Evolutionary conservation across 305 asterid genomes (phyloP).

Genomic region (Solanum chacoense): DNA sequence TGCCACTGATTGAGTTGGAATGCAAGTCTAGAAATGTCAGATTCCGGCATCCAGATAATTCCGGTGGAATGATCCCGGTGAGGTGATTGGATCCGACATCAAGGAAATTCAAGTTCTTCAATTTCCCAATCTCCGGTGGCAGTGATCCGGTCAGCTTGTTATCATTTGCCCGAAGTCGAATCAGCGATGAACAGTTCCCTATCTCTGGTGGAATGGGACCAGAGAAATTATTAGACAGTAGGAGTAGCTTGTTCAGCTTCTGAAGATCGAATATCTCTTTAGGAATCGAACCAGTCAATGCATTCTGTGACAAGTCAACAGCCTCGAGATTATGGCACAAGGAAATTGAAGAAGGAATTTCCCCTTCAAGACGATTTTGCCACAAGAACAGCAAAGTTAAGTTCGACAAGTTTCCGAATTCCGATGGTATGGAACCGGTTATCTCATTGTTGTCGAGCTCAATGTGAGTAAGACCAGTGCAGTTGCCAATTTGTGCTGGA

Average conservation of each 20-base stretch:
- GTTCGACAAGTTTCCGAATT: slow-evolving; percentile 48
- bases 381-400: slow-evolving; percentile 60
- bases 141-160: slow-evolving; percentile 57
- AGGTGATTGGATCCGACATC: slow-evolving; percentile 65
- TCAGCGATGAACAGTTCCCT: slow-evolving; percentile 71
- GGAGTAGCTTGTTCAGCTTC: slow-evolving; percentile 53
- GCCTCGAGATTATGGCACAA: slow-evolving; percentile 61
- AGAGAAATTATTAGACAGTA: slow-evolving; percentile 61
- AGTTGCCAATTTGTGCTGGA: slow-evolving; percentile 55
- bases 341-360: slow-evolving; percentile 54
- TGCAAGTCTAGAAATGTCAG: slow-evolving; percentile 82
- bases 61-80: slow-evolving; percentile 54
- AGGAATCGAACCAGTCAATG: slow-evolving; percentile 64
- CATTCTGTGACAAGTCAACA: slow-evolving; percentile 59
- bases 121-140: slow-evolving; percentile 60
- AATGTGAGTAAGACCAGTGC: slow-evolving; percentile 54
- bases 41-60: slow-evolving; percentile 66
- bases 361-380: slow-evolving; percentile 69
- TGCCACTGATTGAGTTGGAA: slow-evolving; percentile 68
- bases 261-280: slow-evolving; percentile 48
- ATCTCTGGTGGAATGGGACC: slow-evolving; percentile 59
- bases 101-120: slow-evolving; percentile 62
- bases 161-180: slow-evolving; percentile 56
- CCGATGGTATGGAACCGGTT: slow-evolving; percentile 67
- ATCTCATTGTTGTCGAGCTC: slow-evolving; percentile 82